Evolutionary conservation across 2,329 filamentous ascomycete species (phyloP).

Genomic region (Alternaria gansuensis): DNA sequence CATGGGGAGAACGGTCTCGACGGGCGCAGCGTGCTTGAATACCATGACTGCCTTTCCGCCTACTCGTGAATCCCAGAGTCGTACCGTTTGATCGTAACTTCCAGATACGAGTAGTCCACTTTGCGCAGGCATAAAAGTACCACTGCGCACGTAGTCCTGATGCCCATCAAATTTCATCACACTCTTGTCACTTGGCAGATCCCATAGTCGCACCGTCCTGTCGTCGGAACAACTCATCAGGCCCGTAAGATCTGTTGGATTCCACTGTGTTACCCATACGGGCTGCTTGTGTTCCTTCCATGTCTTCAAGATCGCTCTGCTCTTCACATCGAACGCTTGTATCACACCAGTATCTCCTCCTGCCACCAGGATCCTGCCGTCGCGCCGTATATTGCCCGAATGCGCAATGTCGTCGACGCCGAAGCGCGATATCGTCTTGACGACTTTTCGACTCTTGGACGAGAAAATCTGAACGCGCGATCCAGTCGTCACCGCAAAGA

Average conservation of each 20-base stretch:
- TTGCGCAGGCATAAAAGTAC: conserved; percentile 82
- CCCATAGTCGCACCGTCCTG: conserved; percentile 91
- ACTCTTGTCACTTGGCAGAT: conserved; percentile 81
- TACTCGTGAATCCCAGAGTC: conserved; percentile 88
- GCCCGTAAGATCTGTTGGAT: conserved; percentile 83
- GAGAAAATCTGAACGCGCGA: conserved; percentile 94
- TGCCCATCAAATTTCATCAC: conserved; percentile 84
- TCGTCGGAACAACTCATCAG: conserved; percentile 93
- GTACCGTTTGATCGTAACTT: conserved; percentile 93
- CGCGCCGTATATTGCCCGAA: conserved; percentile 85
- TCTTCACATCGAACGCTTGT: conserved; percentile 92
- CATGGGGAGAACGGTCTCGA: conserved; percentile 89
- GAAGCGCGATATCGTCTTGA: conserved; percentile 95
- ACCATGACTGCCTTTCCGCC: conserved; percentile 76
- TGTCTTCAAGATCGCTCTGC: conserved; percentile 90
- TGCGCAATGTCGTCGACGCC: conserved; percentile 80
- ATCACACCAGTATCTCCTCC: conserved; percentile 92
- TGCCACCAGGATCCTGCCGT: conserved; percentile 88
- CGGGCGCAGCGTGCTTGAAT: conserved; percentile 90
- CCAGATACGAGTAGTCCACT: conserved; percentile 80
- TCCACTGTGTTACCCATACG: conserved; percentile 91
- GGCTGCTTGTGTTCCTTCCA: conserved; percentile 96
- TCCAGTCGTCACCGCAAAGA: conserved; percentile 94
- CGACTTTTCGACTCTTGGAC: conserved; percentile 85
- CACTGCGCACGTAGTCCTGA: conserved; percentile 88